A percentile compares a stretch with the other conserved stretches of the same genome.
Evolutionary conservation across 2,329 filamentous ascomycete species (phyloP).

Genomic region (Microsporum audouinii): DNA sequence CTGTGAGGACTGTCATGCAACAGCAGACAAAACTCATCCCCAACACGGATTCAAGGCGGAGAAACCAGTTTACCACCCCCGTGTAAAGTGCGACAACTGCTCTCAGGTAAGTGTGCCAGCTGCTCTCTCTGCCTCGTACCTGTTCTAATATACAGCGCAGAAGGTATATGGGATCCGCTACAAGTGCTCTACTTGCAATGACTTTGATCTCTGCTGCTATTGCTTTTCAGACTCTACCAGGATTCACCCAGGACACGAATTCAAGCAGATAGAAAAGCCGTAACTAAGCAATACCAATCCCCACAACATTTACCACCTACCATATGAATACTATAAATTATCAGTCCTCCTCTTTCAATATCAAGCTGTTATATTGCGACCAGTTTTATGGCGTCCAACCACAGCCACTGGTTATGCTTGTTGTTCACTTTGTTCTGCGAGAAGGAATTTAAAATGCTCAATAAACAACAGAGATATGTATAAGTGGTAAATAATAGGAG

Average conservation of each 20-base stretch:
- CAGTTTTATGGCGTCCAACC: no score
- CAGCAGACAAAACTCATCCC: not conserved
- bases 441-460: no score
- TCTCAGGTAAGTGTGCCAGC: not conserved
- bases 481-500: no score
- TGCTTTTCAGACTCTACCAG: not conserved
- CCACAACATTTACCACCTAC: no score
- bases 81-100: conserved; percentile 4
- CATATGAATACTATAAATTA: no score
- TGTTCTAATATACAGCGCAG: not conserved
- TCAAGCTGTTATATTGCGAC: no score
- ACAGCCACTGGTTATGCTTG: no score
- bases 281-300: not conserved
- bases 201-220: conserved; percentile 4
- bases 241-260: conserved; percentile 3
- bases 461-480: no score
- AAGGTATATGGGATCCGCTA: conserved; percentile 6
- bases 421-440: no score
- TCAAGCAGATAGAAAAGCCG: conserved; percentile 5
- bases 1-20: conserved; percentile 1
- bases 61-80: not conserved
- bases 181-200: conserved; percentile 3
- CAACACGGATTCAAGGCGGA: conserved; percentile 2
- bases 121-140: no score
- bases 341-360: no score